Evolutionary conservation across 2,329 filamentous ascomycete genomes (phyloP).

Genomic region (Gnomoniopsis sp.): DNA sequence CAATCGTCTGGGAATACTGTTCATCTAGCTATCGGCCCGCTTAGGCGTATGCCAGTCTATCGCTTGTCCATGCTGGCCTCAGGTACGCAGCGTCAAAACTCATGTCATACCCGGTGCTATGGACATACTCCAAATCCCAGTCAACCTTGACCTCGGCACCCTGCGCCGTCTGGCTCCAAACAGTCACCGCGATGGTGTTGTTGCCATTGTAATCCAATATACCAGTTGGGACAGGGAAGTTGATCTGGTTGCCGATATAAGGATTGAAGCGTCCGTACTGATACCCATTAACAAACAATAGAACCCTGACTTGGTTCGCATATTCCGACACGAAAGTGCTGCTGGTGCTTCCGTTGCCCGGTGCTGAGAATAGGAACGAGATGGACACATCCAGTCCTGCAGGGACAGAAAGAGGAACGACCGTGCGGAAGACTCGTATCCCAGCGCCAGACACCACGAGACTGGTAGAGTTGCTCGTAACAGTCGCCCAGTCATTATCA

Average conservation of each 20-base stretch:
- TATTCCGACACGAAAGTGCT: constrained; percentile 34
- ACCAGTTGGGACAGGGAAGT: constrained; percentile 58
- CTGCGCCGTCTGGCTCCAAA: constrained; percentile 56
- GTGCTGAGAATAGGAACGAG: constrained; percentile 49
- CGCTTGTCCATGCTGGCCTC: constrained; percentile 47
- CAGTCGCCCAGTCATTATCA: constrained; percentile 39
- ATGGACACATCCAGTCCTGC: constrained; percentile 52
- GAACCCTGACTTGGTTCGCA: constrained; percentile 41
- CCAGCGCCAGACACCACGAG: constrained; percentile 46
- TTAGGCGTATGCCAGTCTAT: constrained; percentile 33
- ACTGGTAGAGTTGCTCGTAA: constrained; percentile 27
- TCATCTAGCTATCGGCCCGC: not conserved
- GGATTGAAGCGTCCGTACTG: constrained; percentile 60
- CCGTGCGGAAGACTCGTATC: constrained; percentile 53
- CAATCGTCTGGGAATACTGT: not conserved
- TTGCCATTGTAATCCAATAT: constrained; percentile 55
- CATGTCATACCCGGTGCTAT: constrained; percentile 50
- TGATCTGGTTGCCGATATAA: constrained; percentile 57
- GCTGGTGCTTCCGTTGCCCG: constrained; percentile 27
- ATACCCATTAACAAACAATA: constrained; percentile 63
- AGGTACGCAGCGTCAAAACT: constrained; percentile 45
- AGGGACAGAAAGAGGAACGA: constrained; percentile 47
- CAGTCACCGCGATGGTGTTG: constrained; percentile 54
- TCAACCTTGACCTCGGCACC: constrained; percentile 47
- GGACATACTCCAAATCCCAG: constrained; percentile 51